A percentile compares a stretch with the other conserved stretches of the same genome.
Conservation (phyloP, 768 basidiomycete genomes). For the Ephemerocybe angulata region DNA sequence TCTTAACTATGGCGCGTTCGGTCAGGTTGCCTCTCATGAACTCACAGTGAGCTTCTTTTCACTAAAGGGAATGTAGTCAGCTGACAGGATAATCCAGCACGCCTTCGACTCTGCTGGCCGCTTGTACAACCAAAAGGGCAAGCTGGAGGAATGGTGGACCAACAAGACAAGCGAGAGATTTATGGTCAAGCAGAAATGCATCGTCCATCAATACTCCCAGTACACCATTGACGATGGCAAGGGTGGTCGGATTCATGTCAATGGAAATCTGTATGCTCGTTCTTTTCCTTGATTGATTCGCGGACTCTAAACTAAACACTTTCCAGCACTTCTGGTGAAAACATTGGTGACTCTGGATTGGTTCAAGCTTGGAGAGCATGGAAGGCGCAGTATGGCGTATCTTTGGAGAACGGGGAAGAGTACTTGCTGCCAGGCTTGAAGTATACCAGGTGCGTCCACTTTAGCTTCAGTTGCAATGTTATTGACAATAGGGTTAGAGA, state of each 20-base stretch:
- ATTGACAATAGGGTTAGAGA: constrained; percentile 45
- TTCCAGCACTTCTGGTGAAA: constrained; percentile 81
- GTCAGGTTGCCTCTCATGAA: constrained; percentile 90
- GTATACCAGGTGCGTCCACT: constrained; percentile 55
- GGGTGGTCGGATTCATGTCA: constrained; percentile 80
- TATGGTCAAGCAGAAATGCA: constrained; percentile 77
- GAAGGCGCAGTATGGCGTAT: constrained; percentile 70
- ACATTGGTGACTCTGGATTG: constrained; percentile 82
- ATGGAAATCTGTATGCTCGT: constrained; percentile 69
- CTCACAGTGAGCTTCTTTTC: constrained; percentile 56
- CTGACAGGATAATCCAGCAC: constrained; percentile 50
- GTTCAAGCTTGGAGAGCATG: constrained; percentile 91
- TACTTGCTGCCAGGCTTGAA: constrained; percentile 78
- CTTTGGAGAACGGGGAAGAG: constrained; percentile 56
- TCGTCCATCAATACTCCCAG: constrained; percentile 87
- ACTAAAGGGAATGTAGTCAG: neutral
- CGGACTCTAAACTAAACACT: constrained; percentile 10
- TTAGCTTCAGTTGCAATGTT: neutral
- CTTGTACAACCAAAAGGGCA: constrained; percentile 87
- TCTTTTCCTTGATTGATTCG: neutral
- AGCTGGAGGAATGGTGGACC: constrained; percentile 91
- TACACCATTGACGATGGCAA: constrained; percentile 85
- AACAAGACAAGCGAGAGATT: constrained; percentile 83
- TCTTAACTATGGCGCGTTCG: constrained; percentile 89
- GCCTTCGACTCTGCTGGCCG: constrained; percentile 89